Base-by-base conservation (phyloP, 306 rosid species). In the Echinosophora koreensis region DNA sequence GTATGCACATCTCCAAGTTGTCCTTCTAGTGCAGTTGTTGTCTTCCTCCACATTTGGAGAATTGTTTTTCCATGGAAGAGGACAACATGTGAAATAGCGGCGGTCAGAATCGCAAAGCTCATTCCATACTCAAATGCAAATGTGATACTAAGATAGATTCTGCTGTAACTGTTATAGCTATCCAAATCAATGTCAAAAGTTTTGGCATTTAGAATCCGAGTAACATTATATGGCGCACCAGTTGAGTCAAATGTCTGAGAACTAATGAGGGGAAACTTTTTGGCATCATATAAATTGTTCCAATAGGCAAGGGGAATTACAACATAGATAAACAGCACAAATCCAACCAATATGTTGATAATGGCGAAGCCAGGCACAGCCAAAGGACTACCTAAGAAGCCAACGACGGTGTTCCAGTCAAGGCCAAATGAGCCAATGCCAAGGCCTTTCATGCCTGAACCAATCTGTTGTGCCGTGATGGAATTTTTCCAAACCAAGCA, bases 401-500 rank as follows among this genome's bases (percentile, higher is more conserved):
- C 81, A 9, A 89, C 96, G 55, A 86, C 90, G 0, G 97, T 87
- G 30, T 90, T 86, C 97, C 97, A 93, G 32, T 93, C 96, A 1
- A 93, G 41, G 61, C 88, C 94, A 13, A 93, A 86, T 1, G 97
- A 86, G 27, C 94, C 96, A 8, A 93, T 34, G 6, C 97, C 97
- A 1, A 93, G 89, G 52, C 97, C 97, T 0, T 49, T 37, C 49
- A 76, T 52, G 3, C 98, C 98, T 0, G 94, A 89, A 44, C 98
- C 97, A 14, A 92, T 81, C 77, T 92, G 97, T 10, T 95, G 98
- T 13, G 98, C 98, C 0, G 86, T 69, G 54, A 92, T 39, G 22
- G 98, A 95, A 2, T 89, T 74, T 71, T 81, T 89, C 98, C 97
- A 92, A 37, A 95, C 79, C 70, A 80, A 84, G 61, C 98, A 95